A percentile compares a stretch with the other conserved stretches of the same genome.
These are phyloP conservation scores for Ceratocystis lukuohia DNA, from an alignment of 2,329 filamentous ascomycete genomes.

Conservation along the genomic window DNA sequence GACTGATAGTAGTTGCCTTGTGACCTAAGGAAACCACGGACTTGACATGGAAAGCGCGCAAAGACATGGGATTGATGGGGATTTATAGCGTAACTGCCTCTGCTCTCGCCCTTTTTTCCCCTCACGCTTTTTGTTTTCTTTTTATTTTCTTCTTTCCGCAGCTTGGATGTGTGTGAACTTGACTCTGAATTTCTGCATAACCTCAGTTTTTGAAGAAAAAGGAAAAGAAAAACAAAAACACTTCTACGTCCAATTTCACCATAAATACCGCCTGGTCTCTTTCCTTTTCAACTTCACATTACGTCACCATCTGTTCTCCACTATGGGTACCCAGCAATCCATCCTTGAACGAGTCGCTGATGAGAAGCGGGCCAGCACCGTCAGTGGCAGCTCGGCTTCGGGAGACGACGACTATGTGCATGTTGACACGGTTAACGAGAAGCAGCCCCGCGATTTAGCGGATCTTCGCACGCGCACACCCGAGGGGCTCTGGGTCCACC, in stretches of 20 bases:
- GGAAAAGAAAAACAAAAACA: too few species aligned
- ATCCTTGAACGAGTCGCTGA: neutral
- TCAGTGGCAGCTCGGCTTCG: neutral
- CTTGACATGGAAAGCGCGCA: neutral
- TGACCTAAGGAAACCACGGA: neutral
- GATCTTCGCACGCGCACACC: slow-evolving; percentile 22
- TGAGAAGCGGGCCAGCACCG: neutral
- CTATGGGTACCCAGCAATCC: slow-evolving; percentile 13
- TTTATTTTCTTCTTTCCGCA: neutral
- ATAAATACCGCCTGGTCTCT: neutral
- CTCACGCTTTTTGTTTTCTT: neutral
- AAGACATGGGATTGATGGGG: neutral
- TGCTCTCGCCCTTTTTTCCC: neutral
- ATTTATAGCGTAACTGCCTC: neutral
- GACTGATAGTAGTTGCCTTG: neutral
- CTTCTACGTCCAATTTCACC: neutral
- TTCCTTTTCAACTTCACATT: neutral
- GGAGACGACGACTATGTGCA: slow-evolving; percentile 12
- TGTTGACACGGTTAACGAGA: slow-evolving; percentile 1
- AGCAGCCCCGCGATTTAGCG: slow-evolving; percentile 15
- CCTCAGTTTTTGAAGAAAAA: neutral
- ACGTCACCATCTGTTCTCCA: neutral
- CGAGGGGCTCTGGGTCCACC: slow-evolving; percentile 37
- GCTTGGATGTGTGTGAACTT: neutral
- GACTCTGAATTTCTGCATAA: neutral